Conservation (phyloP, 192 early-diverging fungal species). For the Lobulomyces angularis region DNA sequence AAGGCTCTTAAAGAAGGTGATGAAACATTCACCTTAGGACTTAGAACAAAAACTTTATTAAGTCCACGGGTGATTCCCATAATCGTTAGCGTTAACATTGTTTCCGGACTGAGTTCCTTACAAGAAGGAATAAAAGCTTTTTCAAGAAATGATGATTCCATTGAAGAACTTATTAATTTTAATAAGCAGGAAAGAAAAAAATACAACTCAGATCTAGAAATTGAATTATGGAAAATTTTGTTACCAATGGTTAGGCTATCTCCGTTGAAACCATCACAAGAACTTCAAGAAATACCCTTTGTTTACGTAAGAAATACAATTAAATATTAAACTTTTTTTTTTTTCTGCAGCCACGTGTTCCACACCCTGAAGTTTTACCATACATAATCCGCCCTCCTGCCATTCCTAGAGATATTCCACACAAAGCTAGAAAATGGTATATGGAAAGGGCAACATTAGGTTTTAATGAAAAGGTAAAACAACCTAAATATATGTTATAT, state of each 20-base stretch:
- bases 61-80: constrained; percentile 29
- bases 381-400: constrained; percentile 36
- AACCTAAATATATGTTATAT: no score
- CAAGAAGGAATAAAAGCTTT: constrained; percentile 26
- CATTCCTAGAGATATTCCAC: constrained; percentile 29
- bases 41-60: constrained; percentile 29
- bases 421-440: constrained; percentile 40
- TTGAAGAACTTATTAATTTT: constrained; percentile 22
- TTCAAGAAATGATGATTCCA: constrained; percentile 25
- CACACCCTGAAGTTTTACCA: constrained; percentile 19
- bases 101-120: constrained; percentile 17
- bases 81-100: constrained; percentile 18
- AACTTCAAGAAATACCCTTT: constrained; percentile 17
- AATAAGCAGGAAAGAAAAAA: constrained; percentile 18
- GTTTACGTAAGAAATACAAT: constrained; percentile 18
- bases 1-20: constrained; percentile 27
- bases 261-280: constrained; percentile 23
- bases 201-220: constrained; percentile 23
- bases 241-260: constrained; percentile 26
- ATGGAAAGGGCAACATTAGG: no score
- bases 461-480: no score
- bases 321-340: background rate
- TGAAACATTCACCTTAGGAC: constrained; percentile 18
- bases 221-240: constrained; percentile 39
- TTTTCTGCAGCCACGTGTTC: constrained; percentile 22